Percentiles rank a stretch among this genome's conserved stretches.
These are phyloP conservation scores for Pestalotiopsis sp. DNA, from an alignment of 2,329 filamentous ascomycete species.

Conservation along the genomic window DNA sequence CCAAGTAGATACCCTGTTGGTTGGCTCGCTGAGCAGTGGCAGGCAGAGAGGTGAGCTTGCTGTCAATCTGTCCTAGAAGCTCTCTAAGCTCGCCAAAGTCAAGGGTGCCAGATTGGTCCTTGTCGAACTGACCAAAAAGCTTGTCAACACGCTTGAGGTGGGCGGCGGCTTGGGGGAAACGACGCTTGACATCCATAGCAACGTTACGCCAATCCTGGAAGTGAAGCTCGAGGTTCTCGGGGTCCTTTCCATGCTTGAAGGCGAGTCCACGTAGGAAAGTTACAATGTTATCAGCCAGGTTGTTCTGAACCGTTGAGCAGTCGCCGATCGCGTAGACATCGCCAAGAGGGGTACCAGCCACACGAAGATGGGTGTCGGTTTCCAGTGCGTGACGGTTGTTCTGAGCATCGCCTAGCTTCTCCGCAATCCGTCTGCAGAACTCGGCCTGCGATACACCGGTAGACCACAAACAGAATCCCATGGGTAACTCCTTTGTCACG, in stretches of 20 bases:
- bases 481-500: constrained; percentile 90
- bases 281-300: constrained; percentile 87
- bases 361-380: constrained; percentile 88
- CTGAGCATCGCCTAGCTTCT: constrained; percentile 76
- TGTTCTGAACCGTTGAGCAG: constrained; percentile 96
- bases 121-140: constrained; percentile 90
- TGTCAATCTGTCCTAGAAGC: constrained; percentile 89
- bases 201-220: constrained; percentile 89
- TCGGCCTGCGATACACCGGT: constrained; percentile 89
- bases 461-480: constrained; percentile 97
- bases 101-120: constrained; percentile 88
- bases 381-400: constrained; percentile 91
- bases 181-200: constrained; percentile 79
- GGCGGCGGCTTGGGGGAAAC: constrained; percentile 86
- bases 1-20: constrained; percentile 93
- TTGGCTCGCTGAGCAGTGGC: constrained; percentile 96
- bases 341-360: constrained; percentile 85
- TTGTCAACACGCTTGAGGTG: constrained; percentile 89
- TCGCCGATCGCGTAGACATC: constrained; percentile 97
- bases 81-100: constrained; percentile 92
- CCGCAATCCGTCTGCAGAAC: constrained; percentile 75
- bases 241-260: constrained; percentile 90
- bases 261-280: constrained; percentile 87
- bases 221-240: constrained; percentile 81
- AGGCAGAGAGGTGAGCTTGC: constrained; percentile 89